phyloP scores from a whole-genome alignment of 768 basidiomycete genomes.

The Phaeotremella skinneri region DNA sequence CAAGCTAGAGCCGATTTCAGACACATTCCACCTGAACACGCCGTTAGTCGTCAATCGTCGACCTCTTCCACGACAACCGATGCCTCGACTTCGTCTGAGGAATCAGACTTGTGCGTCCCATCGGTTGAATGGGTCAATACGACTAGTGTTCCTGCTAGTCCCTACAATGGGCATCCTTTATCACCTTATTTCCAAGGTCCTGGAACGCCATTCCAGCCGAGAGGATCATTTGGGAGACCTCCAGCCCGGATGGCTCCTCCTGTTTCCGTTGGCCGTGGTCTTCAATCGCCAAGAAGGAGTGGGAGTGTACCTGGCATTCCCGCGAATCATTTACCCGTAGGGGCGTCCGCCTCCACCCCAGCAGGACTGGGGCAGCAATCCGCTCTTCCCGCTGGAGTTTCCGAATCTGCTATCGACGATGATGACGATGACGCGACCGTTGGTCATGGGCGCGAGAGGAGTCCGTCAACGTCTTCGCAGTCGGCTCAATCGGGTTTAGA shows the following conservation, averaged over 20 bases:
- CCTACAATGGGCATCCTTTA: not conserved
- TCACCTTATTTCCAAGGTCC: slow-evolving; percentile 14
- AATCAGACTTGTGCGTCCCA: slow-evolving; percentile 43
- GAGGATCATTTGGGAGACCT: not conserved
- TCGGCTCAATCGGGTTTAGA: slow-evolving; percentile 43
- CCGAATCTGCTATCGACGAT: slow-evolving; percentile 28
- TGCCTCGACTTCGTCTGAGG: slow-evolving; percentile 38
- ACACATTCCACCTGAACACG: slow-evolving; percentile 16
- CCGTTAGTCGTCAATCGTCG: slow-evolving; percentile 37
- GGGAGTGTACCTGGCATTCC: slow-evolving; percentile 8
- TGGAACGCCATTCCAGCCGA: slow-evolving; percentile 5
- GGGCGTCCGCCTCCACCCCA: slow-evolving; percentile 24
- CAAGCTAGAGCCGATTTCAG: slow-evolving; percentile 11
- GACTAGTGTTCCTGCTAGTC: not conserved
- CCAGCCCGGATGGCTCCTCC: slow-evolving; percentile 38
- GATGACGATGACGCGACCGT: slow-evolving; percentile 45
- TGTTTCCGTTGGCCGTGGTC: slow-evolving; percentile 5
- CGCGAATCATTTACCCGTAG: slow-evolving; percentile 21
- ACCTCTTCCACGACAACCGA: slow-evolving; percentile 35
- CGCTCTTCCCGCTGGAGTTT: slow-evolving; percentile 20
- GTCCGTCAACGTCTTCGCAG: slow-evolving; percentile 35
- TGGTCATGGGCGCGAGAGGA: slow-evolving; percentile 36
- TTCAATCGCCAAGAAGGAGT: slow-evolving; percentile 8
- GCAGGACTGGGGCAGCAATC: slow-evolving; percentile 21
- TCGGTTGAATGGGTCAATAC: slow-evolving; percentile 40